Evolutionary conservation across 495 filamentous ascomycete species (phyloP), one percentile per base, ranked within the genome.

Genomic region (Aspergillus sclerotioniger): DNA sequence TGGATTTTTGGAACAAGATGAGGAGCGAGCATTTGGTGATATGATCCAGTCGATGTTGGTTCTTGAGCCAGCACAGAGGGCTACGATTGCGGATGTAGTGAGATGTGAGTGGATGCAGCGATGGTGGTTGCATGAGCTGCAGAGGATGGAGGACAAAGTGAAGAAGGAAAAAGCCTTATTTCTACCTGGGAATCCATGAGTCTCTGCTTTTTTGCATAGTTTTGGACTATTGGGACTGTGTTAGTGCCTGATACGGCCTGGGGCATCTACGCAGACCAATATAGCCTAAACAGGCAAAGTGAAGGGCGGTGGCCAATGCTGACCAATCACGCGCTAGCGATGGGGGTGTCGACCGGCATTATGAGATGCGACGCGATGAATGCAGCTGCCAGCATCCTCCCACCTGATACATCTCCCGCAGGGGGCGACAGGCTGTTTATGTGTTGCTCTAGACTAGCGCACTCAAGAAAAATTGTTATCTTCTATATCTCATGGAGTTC

Each of bases 91-190:
- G 31, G 48, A 73, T 8, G 55, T 69, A 5, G 32, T 69, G 15
- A 50, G 60, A 25, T 63, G 54, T 43, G 57, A 60, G 31, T 74
- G 66, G 69, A 74, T 71, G 70, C 57, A 58, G 33, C 32, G 58
- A 47, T 74, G 71, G 71, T 67, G 67, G 19, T 19, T 74, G 25
- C 62, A 61, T 25, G 61, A 67, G 57, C 64, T 56, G 67, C 67
- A 59, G 51, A 52, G 19, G 0, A 66, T 53, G 20, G 62, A 66
- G 62, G 66, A 68, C n/a, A n/a, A n/a, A n/a, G n/a, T n/a, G n/a
- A n/a, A n/a, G n/a, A n/a, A n/a, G n/a, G n/a, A n/a, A n/a, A n/a
- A n/a, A n/a, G n/a, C n/a, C n/a, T n/a, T n/a, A n/a, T n/a, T n/a
- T n/a, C n/a, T n/a, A n/a, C n/a, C n/a, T n/a, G n/a, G n/a, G n/a